Conservation (phyloP, 2,329 filamentous ascomycete species). For the Fusarium piperis region DNA sequence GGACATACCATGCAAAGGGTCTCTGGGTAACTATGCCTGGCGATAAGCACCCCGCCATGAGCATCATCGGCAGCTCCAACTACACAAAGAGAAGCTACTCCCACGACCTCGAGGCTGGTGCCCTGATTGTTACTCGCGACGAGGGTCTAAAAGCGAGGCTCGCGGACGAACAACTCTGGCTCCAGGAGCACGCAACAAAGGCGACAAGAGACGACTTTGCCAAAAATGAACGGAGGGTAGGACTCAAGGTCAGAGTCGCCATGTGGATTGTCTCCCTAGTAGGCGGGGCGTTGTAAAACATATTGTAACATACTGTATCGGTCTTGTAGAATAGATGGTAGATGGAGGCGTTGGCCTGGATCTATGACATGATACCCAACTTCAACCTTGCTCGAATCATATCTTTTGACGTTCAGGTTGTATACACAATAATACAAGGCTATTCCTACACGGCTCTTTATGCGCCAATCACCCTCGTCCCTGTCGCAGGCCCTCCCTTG, state of each 20-base stretch:
- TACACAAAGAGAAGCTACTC: slow-evolving; percentile 95
- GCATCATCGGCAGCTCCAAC: slow-evolving; percentile 89
- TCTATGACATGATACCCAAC: slow-evolving; percentile 20
- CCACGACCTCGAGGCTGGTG: slow-evolving; percentile 90
- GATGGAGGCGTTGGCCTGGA: neutral
- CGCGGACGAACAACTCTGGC: slow-evolving; percentile 81
- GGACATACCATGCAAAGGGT: slow-evolving; percentile 98
- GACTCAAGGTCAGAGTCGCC: slow-evolving; percentile 83
- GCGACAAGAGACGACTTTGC: slow-evolving; percentile 83
- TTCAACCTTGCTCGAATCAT: neutral
- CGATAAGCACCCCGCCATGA: slow-evolving; percentile 76
- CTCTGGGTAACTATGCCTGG: slow-evolving; percentile 84
- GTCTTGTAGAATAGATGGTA: slow-evolving; percentile 26
- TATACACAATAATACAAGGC: slow-evolving; percentile 45
- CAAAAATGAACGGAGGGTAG: slow-evolving; percentile 82
- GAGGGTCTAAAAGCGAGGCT: slow-evolving; percentile 75
- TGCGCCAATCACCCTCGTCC: slow-evolving; percentile 51
- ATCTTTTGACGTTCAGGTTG: slow-evolving; percentile 19
- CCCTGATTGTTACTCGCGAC: slow-evolving; percentile 84
- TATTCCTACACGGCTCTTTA: slow-evolving; percentile 39
- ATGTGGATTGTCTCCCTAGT: slow-evolving; percentile 94
- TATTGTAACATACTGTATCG: slow-evolving; percentile 1
- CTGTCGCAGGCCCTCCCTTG: slow-evolving; percentile 47
- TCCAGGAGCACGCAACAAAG: slow-evolving; percentile 76
- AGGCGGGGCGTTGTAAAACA: slow-evolving; percentile 80